Conservation (phyloP, 208 protist genomes). For the Trypanosomatidae sp. region DNA sequence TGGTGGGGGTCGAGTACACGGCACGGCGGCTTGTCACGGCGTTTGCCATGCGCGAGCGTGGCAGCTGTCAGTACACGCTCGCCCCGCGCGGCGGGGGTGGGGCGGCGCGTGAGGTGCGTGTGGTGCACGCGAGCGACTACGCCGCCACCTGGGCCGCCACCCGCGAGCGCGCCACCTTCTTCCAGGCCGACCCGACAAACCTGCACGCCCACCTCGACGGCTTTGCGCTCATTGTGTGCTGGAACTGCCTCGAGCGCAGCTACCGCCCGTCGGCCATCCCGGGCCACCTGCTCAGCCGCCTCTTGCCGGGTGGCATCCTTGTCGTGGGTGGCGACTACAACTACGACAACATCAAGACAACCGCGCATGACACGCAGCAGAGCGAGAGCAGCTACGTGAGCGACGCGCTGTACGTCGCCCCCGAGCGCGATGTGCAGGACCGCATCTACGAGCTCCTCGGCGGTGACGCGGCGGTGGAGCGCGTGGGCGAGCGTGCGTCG, state of each 20-base stretch:
- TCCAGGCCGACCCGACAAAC: constrained; percentile 82
- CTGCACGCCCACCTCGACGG: constrained; percentile 67
- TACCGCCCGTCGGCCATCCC: constrained; percentile 59
- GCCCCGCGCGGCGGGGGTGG: constrained; percentile 12
- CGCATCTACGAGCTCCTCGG: constrained; percentile 59
- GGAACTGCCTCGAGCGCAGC: constrained; percentile 79
- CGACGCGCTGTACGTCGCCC: constrained; percentile 10
- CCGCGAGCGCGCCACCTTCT: constrained; percentile 62
- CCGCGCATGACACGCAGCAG: constrained; percentile 3
- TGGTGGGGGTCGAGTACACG: constrained; percentile 77
- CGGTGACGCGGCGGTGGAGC: constrained; percentile 30
- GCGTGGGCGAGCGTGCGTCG: constrained; percentile 25
- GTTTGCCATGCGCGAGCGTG: constrained; percentile 78
- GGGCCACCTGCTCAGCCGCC: constrained; percentile 44
- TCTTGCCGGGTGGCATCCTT: constrained; percentile 50
- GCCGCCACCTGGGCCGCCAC: constrained; percentile 27
- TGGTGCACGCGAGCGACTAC: constrained; percentile 11
- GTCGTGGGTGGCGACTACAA: constrained; percentile 59
- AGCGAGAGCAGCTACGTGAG: constrained; percentile 32
- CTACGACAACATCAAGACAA: constrained; percentile 32
- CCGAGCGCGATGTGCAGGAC: constrained; percentile 13
- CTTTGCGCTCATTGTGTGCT: constrained; percentile 76
- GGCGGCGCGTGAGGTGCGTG: constrained; percentile 14
- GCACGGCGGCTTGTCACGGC: constrained; percentile 68
- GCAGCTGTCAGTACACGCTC: constrained; percentile 59